Evolutionary conservation across 2,329 filamentous ascomycete genomes (phyloP), one percentile per base, ranked within the genome.

Genomic region (Sporothrix pseudoabietina): DNA sequence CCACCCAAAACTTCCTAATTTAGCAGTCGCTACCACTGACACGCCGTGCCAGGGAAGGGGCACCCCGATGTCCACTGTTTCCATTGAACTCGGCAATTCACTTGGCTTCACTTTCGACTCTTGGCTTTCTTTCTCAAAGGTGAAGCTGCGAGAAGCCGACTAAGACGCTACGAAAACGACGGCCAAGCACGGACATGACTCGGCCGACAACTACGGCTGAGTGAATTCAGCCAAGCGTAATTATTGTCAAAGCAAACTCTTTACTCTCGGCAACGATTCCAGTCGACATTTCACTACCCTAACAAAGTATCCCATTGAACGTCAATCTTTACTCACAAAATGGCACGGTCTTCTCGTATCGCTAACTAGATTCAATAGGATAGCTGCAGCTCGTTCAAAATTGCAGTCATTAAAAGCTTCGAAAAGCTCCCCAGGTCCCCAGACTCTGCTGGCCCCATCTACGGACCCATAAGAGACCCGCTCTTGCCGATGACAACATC

Each of bases 401-500:
- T 26, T 26, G 26, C 26, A 26, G 26, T 26, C 35, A 35, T n/a
- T n/a, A 35, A 35, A 35, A 8, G 8, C 8, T 35, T 8, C 35
- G 5, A 35, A 35, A 44, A 44, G 41, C 41, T 19, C 52, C 52
- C 52, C 52, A 55, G n/a, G 52, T 32, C 14, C 26, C 55, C 55
- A 59, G 26, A 32, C 55, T 35, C 4, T 14, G 44, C 35, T 32
- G 26, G 12, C 16, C 19, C 19, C 39, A 19, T 39, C 41, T 19
- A 35, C 7, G 19, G 32, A n/a, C 59, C 59, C 59, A 41, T 41
- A 2, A 5, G 26, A 19, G 55, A 35, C 55, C 55, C 61, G 44
- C 35, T 65, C 61, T 49, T 47, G 32, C 49, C 63, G 41, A 68
- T 49, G 63, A 49, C 63, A 49, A 68, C 63, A 65, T 65, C 61